Conservation (phyloP, 495 filamentous ascomycete species). For the Parmelia sp. region DNA sequence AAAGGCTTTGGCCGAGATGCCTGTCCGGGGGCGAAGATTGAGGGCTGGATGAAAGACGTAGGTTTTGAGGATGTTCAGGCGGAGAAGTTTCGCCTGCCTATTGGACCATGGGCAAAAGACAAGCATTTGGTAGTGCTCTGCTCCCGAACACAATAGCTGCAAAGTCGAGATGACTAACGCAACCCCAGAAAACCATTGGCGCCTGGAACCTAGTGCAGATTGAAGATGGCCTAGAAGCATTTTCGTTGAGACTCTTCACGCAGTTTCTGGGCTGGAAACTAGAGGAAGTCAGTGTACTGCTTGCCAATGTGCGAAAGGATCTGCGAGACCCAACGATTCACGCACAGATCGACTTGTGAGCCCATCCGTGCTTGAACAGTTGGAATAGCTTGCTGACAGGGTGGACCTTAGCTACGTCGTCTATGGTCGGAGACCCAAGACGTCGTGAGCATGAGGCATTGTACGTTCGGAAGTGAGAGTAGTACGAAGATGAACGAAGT, state of each 20-base stretch:
- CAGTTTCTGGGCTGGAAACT: conserved; percentile 48
- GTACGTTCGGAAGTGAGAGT: background rate
- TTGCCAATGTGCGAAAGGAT: conserved; percentile 48
- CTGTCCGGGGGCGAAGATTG: conserved; percentile 24
- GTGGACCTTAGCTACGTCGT: conserved; percentile 6
- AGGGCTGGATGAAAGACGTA: conserved; percentile 23
- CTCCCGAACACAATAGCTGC: background rate
- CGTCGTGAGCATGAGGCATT: background rate
- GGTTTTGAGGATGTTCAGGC: conserved; percentile 27
- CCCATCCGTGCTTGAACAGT: background rate
- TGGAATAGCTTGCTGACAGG: background rate
- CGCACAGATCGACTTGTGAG: conserved; percentile 28
- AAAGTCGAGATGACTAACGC: background rate
- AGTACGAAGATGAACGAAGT: background rate
- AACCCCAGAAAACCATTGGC: conserved; percentile 22
- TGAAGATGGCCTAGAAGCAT: conserved; percentile 38
- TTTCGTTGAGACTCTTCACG: conserved; percentile 45
- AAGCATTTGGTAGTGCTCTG: conserved; percentile 24
- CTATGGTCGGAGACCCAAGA: conserved; percentile 17
- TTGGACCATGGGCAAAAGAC: conserved; percentile 33
- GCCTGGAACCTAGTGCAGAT: conserved; percentile 38
- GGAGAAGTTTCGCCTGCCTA: conserved; percentile 25
- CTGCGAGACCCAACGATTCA: conserved; percentile 47
- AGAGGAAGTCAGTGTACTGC: conserved; percentile 50
- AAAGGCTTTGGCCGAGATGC: conserved; percentile 17